These are phyloP conservation scores for Metschnikowia aberdeeniae DNA, from an alignment of 805 yeast genomes.

Conservation along the genomic window DNA sequence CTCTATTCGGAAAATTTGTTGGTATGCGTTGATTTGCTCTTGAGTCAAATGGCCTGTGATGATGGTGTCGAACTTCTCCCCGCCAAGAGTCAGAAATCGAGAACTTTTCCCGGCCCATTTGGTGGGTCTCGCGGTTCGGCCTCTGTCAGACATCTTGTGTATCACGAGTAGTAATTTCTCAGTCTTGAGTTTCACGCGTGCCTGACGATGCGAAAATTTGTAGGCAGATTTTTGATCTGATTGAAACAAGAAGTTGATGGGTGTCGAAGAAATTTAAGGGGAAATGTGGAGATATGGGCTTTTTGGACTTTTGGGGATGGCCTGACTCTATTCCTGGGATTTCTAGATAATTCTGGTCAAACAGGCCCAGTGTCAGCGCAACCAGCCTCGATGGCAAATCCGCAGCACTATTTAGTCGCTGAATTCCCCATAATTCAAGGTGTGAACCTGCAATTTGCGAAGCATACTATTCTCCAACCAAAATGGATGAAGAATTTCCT, in stretches of 20 bases:
- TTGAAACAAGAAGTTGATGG: not conserved
- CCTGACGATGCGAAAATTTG: too few relatives aligned
- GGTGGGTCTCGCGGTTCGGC: conserved; percentile 10
- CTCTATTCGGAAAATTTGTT: conserved; percentile 66
- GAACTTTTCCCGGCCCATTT: conserved; percentile 17
- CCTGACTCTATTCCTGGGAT: not conserved
- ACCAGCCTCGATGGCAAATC: conserved; percentile 2
- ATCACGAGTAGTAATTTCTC: not conserved
- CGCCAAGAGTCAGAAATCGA: conserved; percentile 14
- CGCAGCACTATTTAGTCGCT: not conserved
- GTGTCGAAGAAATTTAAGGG: not conserved
- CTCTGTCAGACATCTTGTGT: conserved; percentile 12
- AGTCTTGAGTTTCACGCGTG: too few relatives aligned
- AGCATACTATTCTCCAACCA: not conserved
- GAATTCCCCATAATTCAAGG: not conserved
- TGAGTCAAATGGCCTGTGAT: conserved; percentile 43
- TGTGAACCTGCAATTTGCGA: too few relatives aligned
- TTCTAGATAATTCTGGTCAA: not conserved
- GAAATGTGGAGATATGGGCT: not conserved
- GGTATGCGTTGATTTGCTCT: conserved; percentile 79
- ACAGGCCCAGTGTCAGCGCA: not conserved
- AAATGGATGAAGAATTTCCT: conserved; percentile 18
- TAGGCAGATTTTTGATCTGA: not conserved
- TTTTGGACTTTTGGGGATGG: not conserved
- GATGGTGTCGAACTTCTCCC: conserved; percentile 23